Percentiles rank a stretch among this genome's conserved stretches.
Evolutionary conservation across 495 filamentous ascomycete species (phyloP).

Genomic region (Aspergillus biplanus): DNA sequence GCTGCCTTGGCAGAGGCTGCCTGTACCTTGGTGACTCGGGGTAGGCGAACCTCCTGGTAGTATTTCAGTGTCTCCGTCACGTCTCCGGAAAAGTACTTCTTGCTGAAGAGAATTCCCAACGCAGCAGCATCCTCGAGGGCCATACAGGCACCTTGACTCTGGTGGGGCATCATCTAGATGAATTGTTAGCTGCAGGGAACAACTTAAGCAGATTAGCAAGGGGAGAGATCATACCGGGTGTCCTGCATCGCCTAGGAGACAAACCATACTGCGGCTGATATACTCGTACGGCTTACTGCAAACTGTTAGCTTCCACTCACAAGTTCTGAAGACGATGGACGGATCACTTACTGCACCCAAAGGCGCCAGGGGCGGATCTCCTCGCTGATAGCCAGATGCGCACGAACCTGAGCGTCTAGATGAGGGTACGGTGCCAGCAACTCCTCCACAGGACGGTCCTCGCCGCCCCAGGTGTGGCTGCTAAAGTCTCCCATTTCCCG

Average conservation of each 20-base stretch:
- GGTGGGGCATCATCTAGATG: slow-evolving; percentile 52
- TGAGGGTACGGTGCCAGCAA: slow-evolving; percentile 49
- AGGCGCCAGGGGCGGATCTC: slow-evolving; percentile 55
- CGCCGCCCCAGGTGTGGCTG: slow-evolving; percentile 45
- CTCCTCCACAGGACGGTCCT: slow-evolving; percentile 42
- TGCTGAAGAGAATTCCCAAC: slow-evolving; percentile 49
- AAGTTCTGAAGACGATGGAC: not conserved
- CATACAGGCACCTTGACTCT: slow-evolving; percentile 55
- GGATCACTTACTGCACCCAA: slow-evolving; percentile 44
- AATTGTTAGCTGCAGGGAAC: slow-evolving; percentile 1
- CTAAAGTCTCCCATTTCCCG: slow-evolving; percentile 45
- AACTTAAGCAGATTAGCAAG: not conserved
- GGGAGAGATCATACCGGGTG: slow-evolving; percentile 32
- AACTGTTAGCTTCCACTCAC: not conserved
- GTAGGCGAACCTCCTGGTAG: slow-evolving; percentile 51
- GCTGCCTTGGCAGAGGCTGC: slow-evolving; percentile 48
- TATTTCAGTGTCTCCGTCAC: slow-evolving; percentile 39
- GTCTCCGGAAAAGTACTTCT: slow-evolving; percentile 45
- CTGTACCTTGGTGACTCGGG: slow-evolving; percentile 49
- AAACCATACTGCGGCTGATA: slow-evolving; percentile 35
- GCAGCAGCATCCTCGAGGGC: slow-evolving; percentile 56
- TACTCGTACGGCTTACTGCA: slow-evolving; percentile 44
- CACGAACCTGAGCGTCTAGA: slow-evolving; percentile 44
- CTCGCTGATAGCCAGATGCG: slow-evolving; percentile 43
- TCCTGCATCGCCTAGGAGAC: slow-evolving; percentile 45